Evolutionary conservation across 345 rosid species (phyloP).

Genomic region (Xanthoceras sorbifolium): DNA sequence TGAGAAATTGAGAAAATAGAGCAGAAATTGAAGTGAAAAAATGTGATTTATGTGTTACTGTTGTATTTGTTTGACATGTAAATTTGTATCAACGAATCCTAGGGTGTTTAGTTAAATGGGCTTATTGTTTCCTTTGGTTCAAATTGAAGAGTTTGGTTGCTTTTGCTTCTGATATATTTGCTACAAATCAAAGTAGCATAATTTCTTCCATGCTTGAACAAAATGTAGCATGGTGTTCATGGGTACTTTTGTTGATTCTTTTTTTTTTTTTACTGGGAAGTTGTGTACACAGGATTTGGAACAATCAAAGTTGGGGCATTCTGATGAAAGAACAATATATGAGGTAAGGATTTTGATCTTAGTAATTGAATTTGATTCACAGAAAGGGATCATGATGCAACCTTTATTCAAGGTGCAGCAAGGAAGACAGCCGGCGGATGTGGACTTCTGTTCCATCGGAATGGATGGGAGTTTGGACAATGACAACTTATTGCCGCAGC

Average conservation of each 20-base stretch:
- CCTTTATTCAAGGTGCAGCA: slow-evolving; percentile 66
- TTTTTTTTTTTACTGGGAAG: background rate
- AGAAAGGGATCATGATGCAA: slow-evolving; percentile 29
- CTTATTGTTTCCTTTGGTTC: background rate
- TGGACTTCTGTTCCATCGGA: slow-evolving; percentile 59
- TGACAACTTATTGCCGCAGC: slow-evolving; percentile 62
- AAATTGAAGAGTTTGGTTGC: background rate
- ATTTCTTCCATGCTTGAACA: background rate
- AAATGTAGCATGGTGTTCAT: background rate
- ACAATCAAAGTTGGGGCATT: slow-evolving; percentile 57
- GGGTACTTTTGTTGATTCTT: slow-evolving; percentile 1
- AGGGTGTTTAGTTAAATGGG: background rate
- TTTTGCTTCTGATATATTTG: background rate
- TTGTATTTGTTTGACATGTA: background rate
- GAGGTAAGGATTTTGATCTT: slow-evolving; percentile 56
- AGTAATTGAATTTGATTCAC: background rate
- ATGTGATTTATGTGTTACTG: background rate
- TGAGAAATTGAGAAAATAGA: background rate
- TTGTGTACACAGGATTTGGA: slow-evolving; percentile 55
- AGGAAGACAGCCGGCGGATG: slow-evolving; percentile 66
- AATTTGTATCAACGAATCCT: background rate
- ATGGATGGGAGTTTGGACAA: slow-evolving; percentile 52
- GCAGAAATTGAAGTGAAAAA: background rate
- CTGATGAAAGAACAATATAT: slow-evolving; percentile 77
- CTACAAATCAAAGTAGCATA: background rate